Evolutionary conservation across 371 early-diverging fungal genomes (phyloP).

Genomic region (Umbelopsis sp.): DNA sequence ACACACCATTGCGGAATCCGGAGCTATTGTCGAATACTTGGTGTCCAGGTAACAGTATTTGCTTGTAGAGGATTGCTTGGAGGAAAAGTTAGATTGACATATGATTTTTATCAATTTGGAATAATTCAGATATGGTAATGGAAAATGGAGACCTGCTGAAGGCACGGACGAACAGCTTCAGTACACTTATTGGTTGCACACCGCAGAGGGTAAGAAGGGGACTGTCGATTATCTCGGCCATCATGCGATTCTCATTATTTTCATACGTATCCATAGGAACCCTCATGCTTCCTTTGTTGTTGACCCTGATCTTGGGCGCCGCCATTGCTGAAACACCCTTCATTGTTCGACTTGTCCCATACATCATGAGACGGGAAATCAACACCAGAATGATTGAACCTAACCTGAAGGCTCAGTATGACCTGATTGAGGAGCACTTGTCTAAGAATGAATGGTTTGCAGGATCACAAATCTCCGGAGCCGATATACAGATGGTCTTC

Average conservation of each 20-base stretch:
- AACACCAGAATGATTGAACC: slow-evolving; percentile 18
- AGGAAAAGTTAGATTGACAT: no score
- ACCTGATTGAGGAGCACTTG: slow-evolving; percentile 32
- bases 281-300: background rate
- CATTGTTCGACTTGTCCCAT: background rate
- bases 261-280: background rate
- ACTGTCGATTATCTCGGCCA: background rate
- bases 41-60: background rate
- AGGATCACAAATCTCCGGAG: slow-evolving; percentile 34
- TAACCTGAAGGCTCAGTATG: slow-evolving; percentile 26
- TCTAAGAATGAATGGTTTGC: slow-evolving; percentile 29
- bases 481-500: slow-evolving; percentile 36
- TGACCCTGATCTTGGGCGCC: background rate
- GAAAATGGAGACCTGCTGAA: background rate
- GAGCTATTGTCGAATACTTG: slow-evolving; percentile 37
- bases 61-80: no score
- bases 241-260: background rate
- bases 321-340: background rate
- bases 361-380: background rate
- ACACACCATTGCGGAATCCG: slow-evolving; percentile 33
- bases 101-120: no score
- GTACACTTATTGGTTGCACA: slow-evolving; percentile 8
- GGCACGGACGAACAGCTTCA: slow-evolving; percentile 7
- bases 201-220: background rate
- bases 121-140: slow-evolving; percentile 8